Evolutionary conservation across 1,284 basidiomycete genomes (phyloP).

Genomic region (Leccinum fallax): DNA sequence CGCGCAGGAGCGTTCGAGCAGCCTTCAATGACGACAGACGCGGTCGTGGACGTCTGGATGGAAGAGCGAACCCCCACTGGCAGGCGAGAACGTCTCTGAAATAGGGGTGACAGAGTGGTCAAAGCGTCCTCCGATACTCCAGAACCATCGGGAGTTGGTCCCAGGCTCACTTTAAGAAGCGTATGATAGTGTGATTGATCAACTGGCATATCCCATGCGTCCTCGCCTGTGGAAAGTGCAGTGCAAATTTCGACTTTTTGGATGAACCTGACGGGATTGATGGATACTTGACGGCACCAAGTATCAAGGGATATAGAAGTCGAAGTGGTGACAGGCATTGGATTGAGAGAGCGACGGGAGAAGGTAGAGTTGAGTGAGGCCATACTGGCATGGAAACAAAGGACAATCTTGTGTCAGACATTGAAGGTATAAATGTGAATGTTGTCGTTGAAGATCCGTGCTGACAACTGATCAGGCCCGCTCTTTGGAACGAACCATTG

Average conservation of each 20-base stretch:
- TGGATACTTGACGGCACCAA: neutral
- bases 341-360: neutral
- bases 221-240: neutral
- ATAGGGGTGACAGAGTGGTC: slow-evolving; percentile 14
- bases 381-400: neutral
- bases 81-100: slow-evolving; percentile 1
- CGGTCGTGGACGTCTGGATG: neutral
- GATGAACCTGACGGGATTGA: neutral
- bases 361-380: neutral
- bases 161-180: slow-evolving; percentile 6
- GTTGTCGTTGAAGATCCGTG: neutral
- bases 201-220: slow-evolving; percentile 4
- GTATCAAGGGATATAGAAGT: neutral
- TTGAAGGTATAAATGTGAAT: neutral
- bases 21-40: neutral
- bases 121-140: neutral
- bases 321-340: neutral
- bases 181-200: slow-evolving; percentile 1
- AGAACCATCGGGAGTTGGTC: neutral
- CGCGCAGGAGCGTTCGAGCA: neutral
- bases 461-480: neutral
- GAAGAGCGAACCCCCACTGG: neutral
- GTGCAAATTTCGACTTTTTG: neutral
- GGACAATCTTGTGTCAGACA: neutral
- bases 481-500: neutral